Evolutionary conservation across 139 green algal genomes (phyloP).

Genomic region (Chlamydomonas incerta): DNA sequence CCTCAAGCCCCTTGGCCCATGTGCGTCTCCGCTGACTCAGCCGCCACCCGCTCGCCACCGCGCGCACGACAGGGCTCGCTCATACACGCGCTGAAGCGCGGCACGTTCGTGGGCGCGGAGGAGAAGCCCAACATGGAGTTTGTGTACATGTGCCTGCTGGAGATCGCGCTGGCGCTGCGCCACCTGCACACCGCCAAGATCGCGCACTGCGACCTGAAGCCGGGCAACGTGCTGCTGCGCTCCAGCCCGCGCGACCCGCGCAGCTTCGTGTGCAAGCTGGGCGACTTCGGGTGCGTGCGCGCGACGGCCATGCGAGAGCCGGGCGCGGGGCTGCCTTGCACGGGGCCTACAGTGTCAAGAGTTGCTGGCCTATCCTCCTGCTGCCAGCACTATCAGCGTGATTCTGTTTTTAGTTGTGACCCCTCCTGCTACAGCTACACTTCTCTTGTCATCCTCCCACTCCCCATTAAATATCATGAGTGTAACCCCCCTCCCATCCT

Average conservation of each 20-base stretch:
- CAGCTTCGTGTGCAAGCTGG: conserved; percentile 43
- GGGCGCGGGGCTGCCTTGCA: too few relatives aligned
- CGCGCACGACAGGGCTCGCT: conserved; percentile 30
- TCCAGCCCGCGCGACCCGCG: conserved; percentile 29
- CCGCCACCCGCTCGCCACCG: too few relatives aligned
- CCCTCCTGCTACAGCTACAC: too few relatives aligned
- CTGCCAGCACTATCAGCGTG: too few relatives aligned
- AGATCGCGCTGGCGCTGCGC: conserved; percentile 34
- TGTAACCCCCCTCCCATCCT: too few relatives aligned
- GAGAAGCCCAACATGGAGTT: conserved; percentile 39
- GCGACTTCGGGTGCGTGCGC: conserved; percentile 21
- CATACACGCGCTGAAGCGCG: conserved; percentile 32
- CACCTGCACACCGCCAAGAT: conserved; percentile 40
- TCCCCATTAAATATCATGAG: neutral
- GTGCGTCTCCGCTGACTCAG: too few relatives aligned
- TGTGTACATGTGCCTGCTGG: conserved; percentile 41
- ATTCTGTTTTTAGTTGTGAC: too few relatives aligned
- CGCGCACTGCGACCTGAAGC: conserved; percentile 41
- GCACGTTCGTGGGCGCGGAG: neutral
- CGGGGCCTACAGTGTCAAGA: too few relatives aligned
- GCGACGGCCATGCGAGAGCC: too few relatives aligned
- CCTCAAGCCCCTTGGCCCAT: too few relatives aligned
- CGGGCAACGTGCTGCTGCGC: conserved; percentile 38
- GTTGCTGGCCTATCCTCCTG: too few relatives aligned
- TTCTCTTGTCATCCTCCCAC: neutral